These are phyloP conservation scores for Tagetes patula DNA, from an alignment of 129 eudicot species.

Conservation along the genomic window DNA sequence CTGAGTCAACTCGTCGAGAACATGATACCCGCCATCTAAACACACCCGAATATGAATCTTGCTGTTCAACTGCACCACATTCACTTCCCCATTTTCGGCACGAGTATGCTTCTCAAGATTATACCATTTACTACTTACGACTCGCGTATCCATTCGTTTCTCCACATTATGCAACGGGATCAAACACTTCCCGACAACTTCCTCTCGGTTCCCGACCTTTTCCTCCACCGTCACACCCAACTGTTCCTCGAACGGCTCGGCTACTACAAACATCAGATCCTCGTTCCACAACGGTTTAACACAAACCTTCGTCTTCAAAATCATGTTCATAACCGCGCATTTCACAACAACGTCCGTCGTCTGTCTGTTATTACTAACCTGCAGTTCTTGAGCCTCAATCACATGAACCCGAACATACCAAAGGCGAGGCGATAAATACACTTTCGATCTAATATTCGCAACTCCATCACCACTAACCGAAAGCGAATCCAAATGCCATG, in stretches of 20 bases:
- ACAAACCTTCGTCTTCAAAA: slow-evolving; percentile 26
- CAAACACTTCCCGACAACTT: slow-evolving; percentile 31
- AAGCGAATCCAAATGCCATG: slow-evolving; percentile 36
- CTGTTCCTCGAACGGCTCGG: slow-evolving; percentile 37
- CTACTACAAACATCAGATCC: slow-evolving; percentile 38
- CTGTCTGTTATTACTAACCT: slow-evolving; percentile 1
- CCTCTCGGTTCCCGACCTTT: slow-evolving; percentile 28
- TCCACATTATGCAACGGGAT: slow-evolving; percentile 33
- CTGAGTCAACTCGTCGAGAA: slow-evolving; percentile 45
- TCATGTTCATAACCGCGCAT: slow-evolving; percentile 28
- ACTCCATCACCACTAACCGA: slow-evolving; percentile 33
- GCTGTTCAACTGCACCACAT: slow-evolving; percentile 31
- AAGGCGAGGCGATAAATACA: slow-evolving; percentile 39
- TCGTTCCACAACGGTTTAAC: slow-evolving; percentile 34
- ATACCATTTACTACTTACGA: slow-evolving; percentile 28
- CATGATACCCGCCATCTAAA: slow-evolving; percentile 45
- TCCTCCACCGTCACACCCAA: slow-evolving; percentile 36
- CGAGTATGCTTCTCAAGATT: slow-evolving; percentile 31
- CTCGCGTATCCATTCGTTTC: slow-evolving; percentile 24
- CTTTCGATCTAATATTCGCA: slow-evolving; percentile 30
- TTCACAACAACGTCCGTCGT: slow-evolving; percentile 25
- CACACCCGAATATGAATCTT: slow-evolving; percentile 37
- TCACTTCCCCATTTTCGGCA: slow-evolving; percentile 26
- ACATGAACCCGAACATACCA: slow-evolving; percentile 44
- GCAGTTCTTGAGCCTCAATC: slow-evolving; percentile 38